These are phyloP conservation scores for Westerdykella sp. DNA, from an alignment of 2,329 filamentous ascomycete species.

Conservation along the genomic window DNA sequence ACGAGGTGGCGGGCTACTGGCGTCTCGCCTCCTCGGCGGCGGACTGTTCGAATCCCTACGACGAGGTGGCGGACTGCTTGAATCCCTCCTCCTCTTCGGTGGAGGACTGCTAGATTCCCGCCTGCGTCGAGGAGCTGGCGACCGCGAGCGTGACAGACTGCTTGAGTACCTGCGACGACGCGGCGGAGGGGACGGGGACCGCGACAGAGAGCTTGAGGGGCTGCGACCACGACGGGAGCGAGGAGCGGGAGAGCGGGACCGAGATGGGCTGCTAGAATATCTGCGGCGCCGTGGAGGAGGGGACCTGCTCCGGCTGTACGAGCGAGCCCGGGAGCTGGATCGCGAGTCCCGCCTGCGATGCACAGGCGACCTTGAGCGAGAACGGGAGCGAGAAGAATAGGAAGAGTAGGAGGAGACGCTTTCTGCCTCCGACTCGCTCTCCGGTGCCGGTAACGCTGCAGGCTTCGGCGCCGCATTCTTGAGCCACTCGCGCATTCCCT, in stretches of 20 bases:
- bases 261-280: conserved; percentile 2
- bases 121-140: conserved; percentile 3
- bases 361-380: conserved; percentile 12
- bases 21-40: conserved; percentile 4
- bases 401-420: conserved; percentile 31
- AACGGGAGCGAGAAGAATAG: conserved; percentile 21
- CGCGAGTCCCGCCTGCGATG: conserved; percentile 12
- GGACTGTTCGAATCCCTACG: conserved; percentile 1
- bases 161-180: conserved; percentile 29
- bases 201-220: conserved; percentile 43
- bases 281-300: conserved; percentile 6
- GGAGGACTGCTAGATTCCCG: conserved; percentile 9
- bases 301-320: conserved; percentile 26
- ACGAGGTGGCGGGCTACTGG: conserved; percentile 4
- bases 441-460: conserved; percentile 46
- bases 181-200: conserved; percentile 40
- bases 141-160: conserved; percentile 2
- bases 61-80: conserved; percentile 14
- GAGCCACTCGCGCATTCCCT: conserved; percentile 87
- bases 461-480: conserved; percentile 80
- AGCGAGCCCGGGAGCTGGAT: conserved; percentile 20
- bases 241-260: conserved; percentile 6
- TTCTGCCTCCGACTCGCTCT: conserved; percentile 30
- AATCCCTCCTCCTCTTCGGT: conserved; percentile 8
- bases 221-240: conserved; percentile 1